Conservation (phyloP, 2,329 filamentous ascomycete species). For the Lachnellula occidentalis region DNA sequence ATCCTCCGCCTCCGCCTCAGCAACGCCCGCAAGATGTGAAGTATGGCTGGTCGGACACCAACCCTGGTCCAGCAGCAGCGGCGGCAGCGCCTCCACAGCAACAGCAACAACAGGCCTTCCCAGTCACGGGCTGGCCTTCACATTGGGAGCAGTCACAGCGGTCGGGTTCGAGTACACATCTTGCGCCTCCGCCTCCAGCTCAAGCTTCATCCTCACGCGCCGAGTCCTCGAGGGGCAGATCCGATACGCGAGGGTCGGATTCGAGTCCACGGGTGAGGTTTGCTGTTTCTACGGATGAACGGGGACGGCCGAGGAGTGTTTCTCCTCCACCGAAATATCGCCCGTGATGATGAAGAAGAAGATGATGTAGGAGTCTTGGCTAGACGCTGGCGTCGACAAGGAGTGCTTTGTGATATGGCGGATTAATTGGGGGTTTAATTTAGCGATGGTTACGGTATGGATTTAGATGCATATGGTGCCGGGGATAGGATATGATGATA, state of each 20-base stretch:
- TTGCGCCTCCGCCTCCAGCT: not conserved
- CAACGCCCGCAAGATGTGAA: conserved; percentile 18
- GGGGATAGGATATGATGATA: too few relatives aligned
- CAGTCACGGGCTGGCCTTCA: conserved; percentile 23
- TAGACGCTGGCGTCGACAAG: conserved; percentile 10
- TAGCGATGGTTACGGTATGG: too few relatives aligned
- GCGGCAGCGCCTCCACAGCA: not conserved
- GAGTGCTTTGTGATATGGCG: too few relatives aligned
- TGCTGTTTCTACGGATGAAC: conserved; percentile 55
- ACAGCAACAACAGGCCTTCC: conserved; percentile 10
- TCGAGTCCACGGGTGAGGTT: conserved; percentile 74
- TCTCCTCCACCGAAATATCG: conserved; percentile 18
- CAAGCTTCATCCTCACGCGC: not conserved
- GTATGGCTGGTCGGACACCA: conserved; percentile 22
- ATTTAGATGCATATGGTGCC: too few relatives aligned
- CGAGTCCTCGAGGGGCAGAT: conserved; percentile 12
- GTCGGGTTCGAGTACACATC: not conserved
- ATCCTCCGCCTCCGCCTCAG: not conserved
- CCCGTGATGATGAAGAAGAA: not conserved
- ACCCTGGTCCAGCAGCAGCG: not conserved
- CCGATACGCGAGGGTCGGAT: conserved; percentile 7
- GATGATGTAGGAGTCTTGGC: not conserved
- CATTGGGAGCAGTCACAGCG: conserved; percentile 22
- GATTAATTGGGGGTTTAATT: too few relatives aligned
- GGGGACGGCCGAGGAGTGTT: conserved; percentile 1